A percentile compares a stretch with the other conserved stretches of the same genome.
phyloP scores from a whole-genome alignment of 257 asterid species.

The Nicotiana sylvestris region DNA sequence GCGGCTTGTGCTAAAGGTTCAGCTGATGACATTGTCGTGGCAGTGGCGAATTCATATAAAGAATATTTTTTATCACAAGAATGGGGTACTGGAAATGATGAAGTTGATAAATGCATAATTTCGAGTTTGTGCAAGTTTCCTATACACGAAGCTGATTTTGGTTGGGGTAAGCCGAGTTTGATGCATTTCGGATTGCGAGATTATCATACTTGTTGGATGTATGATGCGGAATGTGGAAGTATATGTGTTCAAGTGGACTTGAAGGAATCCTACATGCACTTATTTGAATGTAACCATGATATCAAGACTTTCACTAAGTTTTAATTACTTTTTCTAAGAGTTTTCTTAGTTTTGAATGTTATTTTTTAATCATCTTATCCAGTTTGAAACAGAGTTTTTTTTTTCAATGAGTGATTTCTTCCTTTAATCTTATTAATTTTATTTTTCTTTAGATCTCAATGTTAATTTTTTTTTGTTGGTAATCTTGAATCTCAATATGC shows the following conservation, averaged over 20 bases:
- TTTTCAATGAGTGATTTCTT: too few species aligned
- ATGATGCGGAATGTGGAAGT: not conserved
- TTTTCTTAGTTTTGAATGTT: too few species aligned
- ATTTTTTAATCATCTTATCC: too few species aligned
- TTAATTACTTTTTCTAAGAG: too few species aligned
- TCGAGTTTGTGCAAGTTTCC: constrained; percentile 5
- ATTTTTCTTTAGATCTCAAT: too few species aligned
- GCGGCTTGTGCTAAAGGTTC: constrained; percentile 1
- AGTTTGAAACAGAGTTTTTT: too few species aligned
- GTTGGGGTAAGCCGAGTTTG: not conserved
- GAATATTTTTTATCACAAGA: not conserved
- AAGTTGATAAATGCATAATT: not conserved
- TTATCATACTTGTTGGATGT: not conserved
- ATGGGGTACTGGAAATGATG: not conserved
- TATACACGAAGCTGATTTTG: not conserved
- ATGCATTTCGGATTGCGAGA: not conserved
- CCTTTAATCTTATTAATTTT: too few species aligned
- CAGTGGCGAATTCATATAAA: not conserved
- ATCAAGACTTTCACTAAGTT: not conserved
- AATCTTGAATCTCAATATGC: too few species aligned
- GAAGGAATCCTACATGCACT: not conserved
- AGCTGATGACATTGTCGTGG: not conserved
- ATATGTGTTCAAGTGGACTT: not conserved
- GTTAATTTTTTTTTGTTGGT: too few species aligned
- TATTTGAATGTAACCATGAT: not conserved